These are phyloP conservation scores for Vigna angularis DNA, from an alignment of 306 rosid genomes.

Conservation along the genomic window DNA sequence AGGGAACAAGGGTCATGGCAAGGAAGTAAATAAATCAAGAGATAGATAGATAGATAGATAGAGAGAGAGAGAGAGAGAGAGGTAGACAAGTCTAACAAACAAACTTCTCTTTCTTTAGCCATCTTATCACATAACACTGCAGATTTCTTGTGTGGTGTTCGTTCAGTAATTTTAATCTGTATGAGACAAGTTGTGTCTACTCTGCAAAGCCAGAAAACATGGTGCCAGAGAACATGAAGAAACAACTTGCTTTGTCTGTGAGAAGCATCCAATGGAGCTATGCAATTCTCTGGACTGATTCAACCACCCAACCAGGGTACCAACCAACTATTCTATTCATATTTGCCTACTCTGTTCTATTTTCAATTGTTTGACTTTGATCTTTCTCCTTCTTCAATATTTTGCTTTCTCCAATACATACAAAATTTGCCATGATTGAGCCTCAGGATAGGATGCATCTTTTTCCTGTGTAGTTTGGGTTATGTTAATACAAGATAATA, in stretches of 20 bases:
- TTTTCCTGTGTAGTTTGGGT: conserved; percentile 16
- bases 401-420: background rate
- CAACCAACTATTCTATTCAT: conserved; percentile 20
- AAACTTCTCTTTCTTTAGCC: background rate
- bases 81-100: background rate
- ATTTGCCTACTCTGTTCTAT: background rate
- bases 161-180: conserved; percentile 35
- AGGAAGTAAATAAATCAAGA: conserved; percentile 31
- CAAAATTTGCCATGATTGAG: background rate
- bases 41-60: background rate
- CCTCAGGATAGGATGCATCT: conserved; percentile 25
- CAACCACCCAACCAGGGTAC: conserved; percentile 70
- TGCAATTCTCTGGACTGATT: conserved; percentile 79
- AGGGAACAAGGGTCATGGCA: conserved; percentile 17
- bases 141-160: background rate
- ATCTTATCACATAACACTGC: background rate
- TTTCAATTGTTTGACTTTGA: background rate
- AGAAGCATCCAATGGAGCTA: conserved; percentile 91
- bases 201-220: conserved; percentile 34
- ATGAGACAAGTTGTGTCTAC: conserved; percentile 43
- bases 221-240: conserved; percentile 63
- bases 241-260: conserved; percentile 80
- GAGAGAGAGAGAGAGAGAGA: background rate
- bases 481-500: background rate
- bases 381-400: conserved; percentile 2